Evolutionary conservation across 2,329 filamentous ascomycete genomes (phyloP).

Genomic region (Claviceps fusiformis): DNA sequence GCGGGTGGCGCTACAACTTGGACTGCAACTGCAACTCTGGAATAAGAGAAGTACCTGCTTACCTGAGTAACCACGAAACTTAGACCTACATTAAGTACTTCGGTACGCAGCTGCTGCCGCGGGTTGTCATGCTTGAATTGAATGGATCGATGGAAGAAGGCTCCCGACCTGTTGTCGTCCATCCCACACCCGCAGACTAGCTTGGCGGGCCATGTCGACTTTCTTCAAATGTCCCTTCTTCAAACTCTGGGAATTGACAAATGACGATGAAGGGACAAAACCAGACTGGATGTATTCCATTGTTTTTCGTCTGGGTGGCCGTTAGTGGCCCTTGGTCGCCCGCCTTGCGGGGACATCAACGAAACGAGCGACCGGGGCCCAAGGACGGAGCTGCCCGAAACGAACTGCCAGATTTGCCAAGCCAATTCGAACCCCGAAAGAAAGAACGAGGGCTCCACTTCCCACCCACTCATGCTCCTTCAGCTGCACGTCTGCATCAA

Average conservation of each 20-base stretch:
- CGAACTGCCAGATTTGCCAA: not conserved
- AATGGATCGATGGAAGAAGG: too few relatives aligned
- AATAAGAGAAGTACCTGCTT: too few relatives aligned
- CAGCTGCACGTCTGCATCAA: not conserved
- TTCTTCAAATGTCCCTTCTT: not conserved
- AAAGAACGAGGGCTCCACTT: not conserved
- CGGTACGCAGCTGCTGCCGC: too few relatives aligned
- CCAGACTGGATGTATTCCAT: not conserved
- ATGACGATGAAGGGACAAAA: not conserved
- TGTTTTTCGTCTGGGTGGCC: not conserved
- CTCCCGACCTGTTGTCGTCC: not conserved
- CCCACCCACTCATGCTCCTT: not conserved
- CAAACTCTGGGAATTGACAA: not conserved
- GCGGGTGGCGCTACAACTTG: not conserved
- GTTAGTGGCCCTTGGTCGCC: not conserved
- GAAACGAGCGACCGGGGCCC: not conserved
- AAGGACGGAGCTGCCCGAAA: not conserved
- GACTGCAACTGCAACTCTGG: not conserved
- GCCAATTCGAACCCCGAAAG: not conserved
- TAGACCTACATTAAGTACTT: not conserved
- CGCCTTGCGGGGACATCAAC: not conserved
- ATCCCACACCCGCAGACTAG: not conserved
- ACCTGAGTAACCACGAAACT: too few relatives aligned
- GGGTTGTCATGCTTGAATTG: too few relatives aligned
- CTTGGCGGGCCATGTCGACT: not conserved